Percentiles rank a stretch among this genome's conserved stretches.
Evolutionary conservation across 2,329 filamentous ascomycete genomes (phyloP).

Genomic region (Aspergillus bombycis): DNA sequence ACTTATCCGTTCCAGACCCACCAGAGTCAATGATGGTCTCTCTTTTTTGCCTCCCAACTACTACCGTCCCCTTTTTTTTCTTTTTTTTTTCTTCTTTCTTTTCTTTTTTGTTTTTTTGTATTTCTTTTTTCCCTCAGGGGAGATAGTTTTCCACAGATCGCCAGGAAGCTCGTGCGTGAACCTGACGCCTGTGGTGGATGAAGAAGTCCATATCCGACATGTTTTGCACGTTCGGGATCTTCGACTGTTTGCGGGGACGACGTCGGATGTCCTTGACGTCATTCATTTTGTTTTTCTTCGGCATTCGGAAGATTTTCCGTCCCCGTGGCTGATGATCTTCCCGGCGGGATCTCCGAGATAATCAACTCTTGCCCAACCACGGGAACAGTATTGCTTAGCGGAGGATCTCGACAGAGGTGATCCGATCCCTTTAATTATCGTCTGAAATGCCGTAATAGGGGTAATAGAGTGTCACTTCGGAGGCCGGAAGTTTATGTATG

Average conservation of each 20-base stretch:
- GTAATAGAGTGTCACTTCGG: too few relatives aligned
- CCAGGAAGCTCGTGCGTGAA: too few relatives aligned
- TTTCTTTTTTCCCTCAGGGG: too few relatives aligned
- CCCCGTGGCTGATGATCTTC: not conserved
- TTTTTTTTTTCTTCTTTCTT: not conserved
- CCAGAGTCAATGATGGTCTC: not conserved
- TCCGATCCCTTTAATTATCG: too few relatives aligned
- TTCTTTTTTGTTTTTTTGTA: not conserved
- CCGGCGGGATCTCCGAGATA: not conserved
- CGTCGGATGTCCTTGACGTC: not conserved
- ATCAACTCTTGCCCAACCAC: not conserved
- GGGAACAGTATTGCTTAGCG: not conserved
- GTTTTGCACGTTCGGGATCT: not conserved
- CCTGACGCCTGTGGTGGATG: too few relatives aligned
- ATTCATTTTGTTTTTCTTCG: not conserved
- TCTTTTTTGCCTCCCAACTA: not conserved
- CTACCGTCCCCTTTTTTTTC: not conserved
- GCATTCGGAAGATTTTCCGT: not conserved
- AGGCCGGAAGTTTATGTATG: too few relatives aligned
- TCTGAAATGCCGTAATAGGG: too few relatives aligned
- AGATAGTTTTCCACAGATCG: too few relatives aligned
- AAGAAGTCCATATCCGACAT: too few relatives aligned
- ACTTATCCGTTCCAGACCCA: conserved; percentile 6
- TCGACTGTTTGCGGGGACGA: not conserved
- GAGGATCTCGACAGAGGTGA: not conserved